Conservation (phyloP, 345 rosid species). For the Brassica incana region DNA sequence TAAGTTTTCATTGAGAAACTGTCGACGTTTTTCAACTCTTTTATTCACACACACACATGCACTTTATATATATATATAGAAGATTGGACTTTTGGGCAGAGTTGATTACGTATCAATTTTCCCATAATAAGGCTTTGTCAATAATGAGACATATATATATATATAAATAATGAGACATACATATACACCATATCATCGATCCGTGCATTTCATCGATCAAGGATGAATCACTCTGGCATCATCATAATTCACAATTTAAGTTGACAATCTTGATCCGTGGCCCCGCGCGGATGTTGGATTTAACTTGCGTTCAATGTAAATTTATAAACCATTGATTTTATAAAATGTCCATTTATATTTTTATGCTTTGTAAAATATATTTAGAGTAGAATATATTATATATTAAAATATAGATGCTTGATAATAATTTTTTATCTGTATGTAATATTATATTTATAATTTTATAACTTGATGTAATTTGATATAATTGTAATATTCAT, state of each 20-base stretch:
- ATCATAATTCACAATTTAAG: neutral
- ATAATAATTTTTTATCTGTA: too few relatives aligned
- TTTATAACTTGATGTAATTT: too few relatives aligned
- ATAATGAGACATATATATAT: neutral
- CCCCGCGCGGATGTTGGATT: too few relatives aligned
- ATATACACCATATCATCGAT: neutral
- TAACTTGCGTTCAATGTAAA: too few relatives aligned
- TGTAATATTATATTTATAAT: too few relatives aligned
- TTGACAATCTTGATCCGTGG: neutral
- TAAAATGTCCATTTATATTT: too few relatives aligned
- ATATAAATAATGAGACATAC: neutral
- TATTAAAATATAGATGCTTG: too few relatives aligned
- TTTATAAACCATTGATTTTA: too few relatives aligned
- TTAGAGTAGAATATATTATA: too few relatives aligned
- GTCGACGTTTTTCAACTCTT: neutral
- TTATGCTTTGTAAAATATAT: too few relatives aligned
- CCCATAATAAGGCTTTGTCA: neutral
- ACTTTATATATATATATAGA: neutral
- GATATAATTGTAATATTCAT: too few relatives aligned
- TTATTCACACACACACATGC: neutral
- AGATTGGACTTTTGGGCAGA: slow-evolving; percentile 12
- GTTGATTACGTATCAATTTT: neutral
- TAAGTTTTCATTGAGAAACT: neutral
- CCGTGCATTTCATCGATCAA: slow-evolving; percentile 18
- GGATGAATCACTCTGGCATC: slow-evolving; percentile 15